Evolutionary conservation across 2,329 filamentous ascomycete species (phyloP), one percentile per base, ranked within the genome.

Genomic region (Lachnellula subtilissima): DNA sequence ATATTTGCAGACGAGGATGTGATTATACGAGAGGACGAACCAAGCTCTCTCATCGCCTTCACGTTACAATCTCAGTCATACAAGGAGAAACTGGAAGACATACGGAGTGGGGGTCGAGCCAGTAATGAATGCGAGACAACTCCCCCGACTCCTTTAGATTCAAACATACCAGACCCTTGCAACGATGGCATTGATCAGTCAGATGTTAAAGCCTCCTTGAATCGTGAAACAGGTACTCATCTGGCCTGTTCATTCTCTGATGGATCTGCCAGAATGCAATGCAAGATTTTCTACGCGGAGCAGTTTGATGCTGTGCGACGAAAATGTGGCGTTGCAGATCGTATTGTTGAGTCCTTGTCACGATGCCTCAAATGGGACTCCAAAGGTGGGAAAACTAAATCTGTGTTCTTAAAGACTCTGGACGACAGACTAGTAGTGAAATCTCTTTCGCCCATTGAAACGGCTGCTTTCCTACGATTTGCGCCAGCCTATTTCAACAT

Each of bases 241-340:
- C 85, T 97, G 63, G 95, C 95, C 69, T 99, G 97, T 70, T 91
- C 96, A 58, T 99, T 97, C 73, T 87, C 87, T 28, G 92, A 97
- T 70, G 91, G 93, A 0, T 86, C 89, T n/a, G 93, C 95, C 3
- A 90, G 88, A 66, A 96, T 97, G 82, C 87, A 93, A 50, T 97
- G 95, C 77, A 99, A 99, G 73, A 94, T 99, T 48, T 97, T 99
- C 73, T 99, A 95, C 67, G 94, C 94, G 0, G 94, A 97, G 71
- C 94, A 97, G 61, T 99, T 99, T 65, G 94, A 99, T 73, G 94
- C 94, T 3, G 80, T 99, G 40, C 85, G 94, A 54, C 84, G 89
- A 55, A 97, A 96, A 72, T 97, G 93, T 62, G 93, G 93, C 15
- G 88, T 97, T 8, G 86, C 91, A 1, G 92, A 97, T 68, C 88